Conservation (phyloP, 73 alveolate species). For the Paramecium tetraurelia region DNA sequence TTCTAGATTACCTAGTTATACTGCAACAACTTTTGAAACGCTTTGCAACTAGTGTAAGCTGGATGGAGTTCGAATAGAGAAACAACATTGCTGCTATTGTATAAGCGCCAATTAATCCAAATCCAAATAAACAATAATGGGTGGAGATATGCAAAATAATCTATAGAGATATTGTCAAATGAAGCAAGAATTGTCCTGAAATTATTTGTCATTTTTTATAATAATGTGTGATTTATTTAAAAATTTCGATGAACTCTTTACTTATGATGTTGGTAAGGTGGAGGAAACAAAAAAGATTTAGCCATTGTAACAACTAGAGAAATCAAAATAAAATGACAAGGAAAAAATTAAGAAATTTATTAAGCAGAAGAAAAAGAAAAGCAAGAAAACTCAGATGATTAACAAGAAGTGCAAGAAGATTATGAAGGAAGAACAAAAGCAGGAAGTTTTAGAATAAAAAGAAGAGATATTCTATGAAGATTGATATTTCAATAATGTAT, state of each 20-base stretch:
- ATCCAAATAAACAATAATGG: neutral
- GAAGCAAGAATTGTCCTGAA: neutral
- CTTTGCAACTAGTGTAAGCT: neutral
- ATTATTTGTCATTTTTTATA: neutral
- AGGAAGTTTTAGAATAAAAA: neutral
- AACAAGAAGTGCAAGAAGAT: neutral
- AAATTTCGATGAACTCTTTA: slow-evolving; percentile 1
- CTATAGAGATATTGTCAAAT: neutral
- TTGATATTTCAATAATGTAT: neutral
- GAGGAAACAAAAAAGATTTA: neutral
- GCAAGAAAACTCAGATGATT: neutral
- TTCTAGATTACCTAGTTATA: neutral
- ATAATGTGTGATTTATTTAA: neutral
- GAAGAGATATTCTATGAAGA: slow-evolving; percentile 29
- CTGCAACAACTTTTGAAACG: neutral
- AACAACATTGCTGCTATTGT: neutral
- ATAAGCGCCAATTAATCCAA: slow-evolving; percentile 1
- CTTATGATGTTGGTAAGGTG: neutral
- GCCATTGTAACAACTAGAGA: neutral
- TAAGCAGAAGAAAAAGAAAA: neutral
- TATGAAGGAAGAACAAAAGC: neutral
- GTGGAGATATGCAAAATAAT: neutral
- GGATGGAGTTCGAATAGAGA: neutral
- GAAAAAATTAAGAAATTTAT: neutral
- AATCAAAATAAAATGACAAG: neutral